Evolutionary conservation across 345 rosid genomes (phyloP).

Genomic region (Eucalyptus polyanthemos): DNA sequence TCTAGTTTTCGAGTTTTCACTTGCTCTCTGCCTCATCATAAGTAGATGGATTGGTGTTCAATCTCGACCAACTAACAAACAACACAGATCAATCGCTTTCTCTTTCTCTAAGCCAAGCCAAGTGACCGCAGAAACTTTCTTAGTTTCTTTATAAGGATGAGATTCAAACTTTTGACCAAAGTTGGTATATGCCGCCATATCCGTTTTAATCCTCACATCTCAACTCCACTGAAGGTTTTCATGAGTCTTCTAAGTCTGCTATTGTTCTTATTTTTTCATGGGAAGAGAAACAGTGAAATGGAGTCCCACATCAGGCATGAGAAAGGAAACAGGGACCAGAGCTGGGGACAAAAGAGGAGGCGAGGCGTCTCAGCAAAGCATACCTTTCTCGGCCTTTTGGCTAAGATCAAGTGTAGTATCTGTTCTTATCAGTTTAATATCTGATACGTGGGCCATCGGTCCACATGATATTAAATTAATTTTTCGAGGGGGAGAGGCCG

Average conservation of each 20-base stretch:
- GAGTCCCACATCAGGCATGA: background rate
- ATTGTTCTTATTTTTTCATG: background rate
- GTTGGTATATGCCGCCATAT: background rate
- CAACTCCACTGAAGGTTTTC: background rate
- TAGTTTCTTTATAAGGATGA: background rate
- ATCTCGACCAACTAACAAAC: background rate
- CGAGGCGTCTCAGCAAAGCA: rapidly evolving
- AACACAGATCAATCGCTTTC: background rate
- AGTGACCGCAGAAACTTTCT: background rate
- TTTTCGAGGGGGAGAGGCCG: background rate
- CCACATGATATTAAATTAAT: slow-evolving; percentile 25
- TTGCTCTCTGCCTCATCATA: background rate
- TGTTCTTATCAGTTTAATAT: slow-evolving; percentile 54
- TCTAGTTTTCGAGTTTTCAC: background rate
- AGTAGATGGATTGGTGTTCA: background rate
- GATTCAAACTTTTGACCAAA: background rate
- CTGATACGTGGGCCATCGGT: slow-evolving; percentile 23
- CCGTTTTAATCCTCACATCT: background rate
- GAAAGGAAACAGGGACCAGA: background rate
- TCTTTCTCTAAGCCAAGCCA: background rate
- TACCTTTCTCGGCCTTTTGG: slow-evolving; percentile 63
- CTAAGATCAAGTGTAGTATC: slow-evolving; percentile 57
- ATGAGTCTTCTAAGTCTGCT: background rate
- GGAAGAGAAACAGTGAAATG: background rate
- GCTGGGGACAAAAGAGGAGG: background rate